These are phyloP conservation scores for Haplosporangium sp. DNA, from an alignment of 371 early-diverging fungal species.

Conservation along the genomic window DNA sequence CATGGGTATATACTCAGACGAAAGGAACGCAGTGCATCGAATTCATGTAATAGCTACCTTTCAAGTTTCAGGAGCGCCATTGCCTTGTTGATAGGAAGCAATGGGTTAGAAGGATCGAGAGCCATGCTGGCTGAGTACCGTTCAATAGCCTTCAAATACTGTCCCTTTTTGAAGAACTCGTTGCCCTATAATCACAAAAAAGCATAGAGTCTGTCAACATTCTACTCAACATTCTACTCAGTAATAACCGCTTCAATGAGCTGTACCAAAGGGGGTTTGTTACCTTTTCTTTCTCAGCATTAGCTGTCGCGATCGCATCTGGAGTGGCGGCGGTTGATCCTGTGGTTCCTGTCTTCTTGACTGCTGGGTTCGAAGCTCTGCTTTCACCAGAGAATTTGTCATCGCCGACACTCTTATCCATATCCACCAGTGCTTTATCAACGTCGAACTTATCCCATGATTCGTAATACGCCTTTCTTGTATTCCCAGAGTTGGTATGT, in stretches of 20 bases:
- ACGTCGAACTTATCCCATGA: slow-evolving; percentile 69
- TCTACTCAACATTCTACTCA: no score
- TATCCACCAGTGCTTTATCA: slow-evolving; percentile 18
- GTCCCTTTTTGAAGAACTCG: slow-evolving; percentile 76
- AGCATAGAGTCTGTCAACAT: no score
- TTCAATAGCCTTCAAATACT: slow-evolving; percentile 72
- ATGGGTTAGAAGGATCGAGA: slow-evolving; percentile 71
- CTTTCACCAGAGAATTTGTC: background rate
- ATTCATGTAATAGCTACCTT: slow-evolving; percentile 56
- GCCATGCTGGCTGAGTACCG: slow-evolving; percentile 78
- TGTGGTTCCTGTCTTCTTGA: slow-evolving; percentile 10
- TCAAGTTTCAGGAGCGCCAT: slow-evolving; percentile 84
- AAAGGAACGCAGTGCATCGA: background rate
- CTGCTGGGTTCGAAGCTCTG: slow-evolving; percentile 25
- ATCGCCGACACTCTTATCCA: slow-evolving; percentile 7
- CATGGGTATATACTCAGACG: background rate
- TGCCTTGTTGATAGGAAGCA: slow-evolving; percentile 83
- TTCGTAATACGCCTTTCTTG: slow-evolving; percentile 53
- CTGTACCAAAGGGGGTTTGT: background rate
- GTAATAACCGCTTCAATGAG: no score
- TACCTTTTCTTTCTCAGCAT: slow-evolving; percentile 75
- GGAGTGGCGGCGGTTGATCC: background rate
- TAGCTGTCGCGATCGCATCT: slow-evolving; percentile 4
- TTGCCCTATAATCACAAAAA: slow-evolving; percentile 71
- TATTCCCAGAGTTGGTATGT: background rate